These are phyloP conservation scores for Pseudocercospora macadamiae DNA, from an alignment of 2,329 filamentous ascomycete genomes.

Conservation along the genomic window DNA sequence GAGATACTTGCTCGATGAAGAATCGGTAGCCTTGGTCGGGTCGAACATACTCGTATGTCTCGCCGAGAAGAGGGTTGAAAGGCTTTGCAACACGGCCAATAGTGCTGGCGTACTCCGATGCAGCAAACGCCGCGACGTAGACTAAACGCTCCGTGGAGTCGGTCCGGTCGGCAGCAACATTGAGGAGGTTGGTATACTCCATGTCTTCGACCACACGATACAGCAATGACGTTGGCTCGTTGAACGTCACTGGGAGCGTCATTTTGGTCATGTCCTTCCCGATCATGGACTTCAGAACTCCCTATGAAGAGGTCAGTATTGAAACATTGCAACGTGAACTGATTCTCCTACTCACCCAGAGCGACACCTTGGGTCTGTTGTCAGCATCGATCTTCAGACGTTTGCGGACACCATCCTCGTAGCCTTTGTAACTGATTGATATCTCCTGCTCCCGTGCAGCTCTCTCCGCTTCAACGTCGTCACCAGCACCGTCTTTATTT, in stretches of 20 bases:
- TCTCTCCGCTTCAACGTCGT: conserved; percentile 32
- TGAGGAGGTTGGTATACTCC: conserved; percentile 93
- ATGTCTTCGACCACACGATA: conserved; percentile 96
- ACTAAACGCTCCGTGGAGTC: conserved; percentile 91
- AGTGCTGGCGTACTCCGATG: conserved; percentile 94
- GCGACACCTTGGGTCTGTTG: conserved; percentile 86
- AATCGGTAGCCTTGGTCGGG: conserved; percentile 98
- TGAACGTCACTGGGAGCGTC: conserved; percentile 97
- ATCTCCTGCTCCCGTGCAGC: conserved; percentile 65
- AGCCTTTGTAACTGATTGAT: conserved; percentile 78
- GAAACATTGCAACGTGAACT: neutral
- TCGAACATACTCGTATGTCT: conserved; percentile 94
- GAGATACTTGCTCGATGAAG: conserved; percentile 97
- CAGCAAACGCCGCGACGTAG: conserved; percentile 93
- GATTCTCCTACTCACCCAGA: conserved; percentile 72
- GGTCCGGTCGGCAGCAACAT: conserved; percentile 79
- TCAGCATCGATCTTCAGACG: conserved; percentile 88
- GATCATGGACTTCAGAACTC: conserved; percentile 98
- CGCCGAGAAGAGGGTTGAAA: conserved; percentile 93
- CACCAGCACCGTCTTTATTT: conserved; percentile 51
- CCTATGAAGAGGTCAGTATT: conserved; percentile 56
- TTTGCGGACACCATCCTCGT: conserved; percentile 82
- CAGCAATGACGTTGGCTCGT: conserved; percentile 92
- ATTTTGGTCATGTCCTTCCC: conserved; percentile 99
- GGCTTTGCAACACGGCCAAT: conserved; percentile 97